Percentiles rank a stretch among this genome's conserved stretches.
Conservation (phyloP, 495 filamentous ascomycete genomes). For the Annulohypoxylon moriforme region DNA sequence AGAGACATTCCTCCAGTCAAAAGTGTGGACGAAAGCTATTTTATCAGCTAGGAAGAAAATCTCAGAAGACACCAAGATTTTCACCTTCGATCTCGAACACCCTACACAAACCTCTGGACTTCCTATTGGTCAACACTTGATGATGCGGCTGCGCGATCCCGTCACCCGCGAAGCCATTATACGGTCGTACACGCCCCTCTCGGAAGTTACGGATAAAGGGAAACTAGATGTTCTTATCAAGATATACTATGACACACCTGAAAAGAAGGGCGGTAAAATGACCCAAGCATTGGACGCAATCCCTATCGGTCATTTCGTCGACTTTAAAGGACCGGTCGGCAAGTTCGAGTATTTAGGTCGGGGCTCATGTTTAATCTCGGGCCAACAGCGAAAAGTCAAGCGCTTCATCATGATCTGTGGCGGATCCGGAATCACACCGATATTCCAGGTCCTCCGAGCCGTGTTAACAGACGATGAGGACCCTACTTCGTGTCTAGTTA, state of each 20-base stretch:
- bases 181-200: conserved; percentile 90
- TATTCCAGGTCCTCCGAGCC: conserved; percentile 87
- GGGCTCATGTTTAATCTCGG: conserved; percentile 72
- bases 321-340: conserved; percentile 93
- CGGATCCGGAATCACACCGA: conserved; percentile 90
- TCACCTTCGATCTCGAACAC: conserved; percentile 83
- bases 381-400: conserved; percentile 66
- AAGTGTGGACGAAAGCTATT: conserved; percentile 75
- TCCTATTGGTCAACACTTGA: conserved; percentile 89
- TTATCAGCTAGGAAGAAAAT: conserved; percentile 73
- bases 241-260: conserved; percentile 76
- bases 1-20: conserved; percentile 74
- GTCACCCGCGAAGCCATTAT: conserved; percentile 77
- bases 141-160: conserved; percentile 83
- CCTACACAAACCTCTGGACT: conserved; percentile 77
- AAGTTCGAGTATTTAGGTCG: conserved; percentile 83
- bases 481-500: conserved; percentile 68
- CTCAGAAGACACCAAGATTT: conserved; percentile 85
- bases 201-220: conserved; percentile 69
- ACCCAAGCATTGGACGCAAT: conserved; percentile 81
- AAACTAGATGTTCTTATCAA: conserved; percentile 83
- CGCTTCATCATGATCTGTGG: conserved; percentile 91
- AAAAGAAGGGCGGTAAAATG: conserved; percentile 81
- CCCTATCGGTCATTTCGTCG: conserved; percentile 74
- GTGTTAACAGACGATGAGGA: conserved; percentile 66